Percentiles rank a stretch among this genome's conserved stretches.
phyloP scores from a whole-genome alignment of 1,284 basidiomycete genomes.

The Microbotryomycetes sp. region DNA sequence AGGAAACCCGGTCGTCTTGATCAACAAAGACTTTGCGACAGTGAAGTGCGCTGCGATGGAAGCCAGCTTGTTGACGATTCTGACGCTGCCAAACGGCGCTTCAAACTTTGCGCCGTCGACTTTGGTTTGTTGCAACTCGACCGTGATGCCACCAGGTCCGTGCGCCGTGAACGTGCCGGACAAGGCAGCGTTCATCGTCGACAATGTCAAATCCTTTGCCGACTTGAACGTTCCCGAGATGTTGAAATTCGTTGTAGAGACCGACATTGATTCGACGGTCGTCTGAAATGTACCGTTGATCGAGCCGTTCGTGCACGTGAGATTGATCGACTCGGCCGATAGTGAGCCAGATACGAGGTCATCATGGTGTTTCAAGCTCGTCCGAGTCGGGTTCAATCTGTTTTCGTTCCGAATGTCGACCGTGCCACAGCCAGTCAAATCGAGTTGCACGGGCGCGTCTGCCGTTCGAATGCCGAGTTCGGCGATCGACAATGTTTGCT shows the following conservation, averaged over 20 bases:
- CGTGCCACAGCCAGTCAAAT: neutral
- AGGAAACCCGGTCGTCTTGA: neutral
- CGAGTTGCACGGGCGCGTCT: constrained; percentile 8
- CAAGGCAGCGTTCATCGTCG: neutral
- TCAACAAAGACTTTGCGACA: neutral
- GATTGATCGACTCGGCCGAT: neutral
- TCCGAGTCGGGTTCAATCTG: constrained; percentile 7
- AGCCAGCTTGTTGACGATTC: neutral
- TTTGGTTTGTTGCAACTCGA: neutral
- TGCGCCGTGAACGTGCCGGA: neutral
- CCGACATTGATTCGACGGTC: neutral
- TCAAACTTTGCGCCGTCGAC: neutral
- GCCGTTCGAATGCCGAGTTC: neutral
- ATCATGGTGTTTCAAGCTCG: constrained; percentile 1
- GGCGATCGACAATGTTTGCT: neutral
- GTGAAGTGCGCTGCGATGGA: neutral
- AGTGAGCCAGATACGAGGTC: constrained; percentile 9
- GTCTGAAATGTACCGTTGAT: neutral
- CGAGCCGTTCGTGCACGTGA: constrained; percentile 9
- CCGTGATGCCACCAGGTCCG: neutral
- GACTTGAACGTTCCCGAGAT: constrained; percentile 1
- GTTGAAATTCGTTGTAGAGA: neutral
- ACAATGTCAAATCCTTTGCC: neutral
- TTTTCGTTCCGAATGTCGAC: constrained; percentile 3
- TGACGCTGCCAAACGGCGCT: neutral